A percentile compares a stretch with the other conserved stretches of the same genome.
Conservation (phyloP, 2,329 filamentous ascomycete genomes). For the Neofusicoccum kwambonambiense region DNA sequence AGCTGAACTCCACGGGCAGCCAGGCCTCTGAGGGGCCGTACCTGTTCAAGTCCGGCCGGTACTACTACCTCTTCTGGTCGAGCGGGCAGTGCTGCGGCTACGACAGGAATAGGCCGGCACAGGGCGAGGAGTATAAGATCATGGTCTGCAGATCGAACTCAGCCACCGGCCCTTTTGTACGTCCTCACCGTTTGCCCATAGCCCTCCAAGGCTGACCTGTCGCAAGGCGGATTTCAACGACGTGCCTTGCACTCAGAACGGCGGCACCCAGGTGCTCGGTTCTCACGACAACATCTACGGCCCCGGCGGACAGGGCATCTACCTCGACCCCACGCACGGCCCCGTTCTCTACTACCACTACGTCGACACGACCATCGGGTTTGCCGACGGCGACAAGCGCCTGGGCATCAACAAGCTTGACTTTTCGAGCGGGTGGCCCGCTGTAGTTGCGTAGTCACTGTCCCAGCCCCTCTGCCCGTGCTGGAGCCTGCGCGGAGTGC, state of each 20-base stretch:
- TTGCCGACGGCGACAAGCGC: constrained; percentile 26
- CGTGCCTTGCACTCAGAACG: constrained; percentile 47
- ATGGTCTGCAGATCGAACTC: constrained; percentile 57
- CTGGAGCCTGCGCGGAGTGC: constrained; percentile 35
- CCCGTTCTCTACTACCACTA: constrained; percentile 35
- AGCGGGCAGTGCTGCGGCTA: constrained; percentile 60
- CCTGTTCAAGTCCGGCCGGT: constrained; percentile 49
- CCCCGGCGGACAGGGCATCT: constrained; percentile 33
- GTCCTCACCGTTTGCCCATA: constrained; percentile 19
- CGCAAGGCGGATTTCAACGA: neutral
- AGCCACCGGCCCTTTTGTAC: constrained; percentile 51
- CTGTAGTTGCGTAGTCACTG: no score
- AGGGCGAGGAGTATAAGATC: constrained; percentile 62
- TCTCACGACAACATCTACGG: constrained; percentile 50
- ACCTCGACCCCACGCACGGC: constrained; percentile 21
- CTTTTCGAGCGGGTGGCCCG: constrained; percentile 30
- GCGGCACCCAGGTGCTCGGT: constrained; percentile 59
- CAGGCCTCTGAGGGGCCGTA: constrained; percentile 51
- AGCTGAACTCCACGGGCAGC: neutral
- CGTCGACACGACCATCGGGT: constrained; percentile 28
- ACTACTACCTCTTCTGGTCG: constrained; percentile 64
- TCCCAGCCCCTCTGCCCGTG: no score
- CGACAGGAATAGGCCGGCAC: constrained; percentile 46
- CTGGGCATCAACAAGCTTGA: constrained; percentile 34
- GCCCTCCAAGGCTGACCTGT: neutral